Evolutionary conservation across 441 rosid species (phyloP).

Genomic region (Adansonia madagascariensis): DNA sequence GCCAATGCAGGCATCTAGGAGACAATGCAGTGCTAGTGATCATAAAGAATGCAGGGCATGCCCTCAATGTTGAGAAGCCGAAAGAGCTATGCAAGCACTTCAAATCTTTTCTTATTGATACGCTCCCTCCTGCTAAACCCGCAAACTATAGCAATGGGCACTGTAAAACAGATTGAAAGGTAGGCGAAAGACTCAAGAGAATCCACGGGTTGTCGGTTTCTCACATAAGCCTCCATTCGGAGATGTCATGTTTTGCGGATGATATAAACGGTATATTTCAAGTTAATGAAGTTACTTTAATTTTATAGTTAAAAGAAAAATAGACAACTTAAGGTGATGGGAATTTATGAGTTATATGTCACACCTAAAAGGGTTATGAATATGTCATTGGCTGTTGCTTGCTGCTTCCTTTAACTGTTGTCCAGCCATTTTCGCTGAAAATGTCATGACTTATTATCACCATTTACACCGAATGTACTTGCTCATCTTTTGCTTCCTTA

Average conservation of each 20-base stretch:
- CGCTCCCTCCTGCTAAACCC: constrained; percentile 34
- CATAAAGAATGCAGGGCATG: constrained; percentile 74
- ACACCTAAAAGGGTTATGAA: background rate
- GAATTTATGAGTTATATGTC: background rate
- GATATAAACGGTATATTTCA: background rate
- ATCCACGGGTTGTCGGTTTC: background rate
- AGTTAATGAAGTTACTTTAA: background rate
- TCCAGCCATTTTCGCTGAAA: constrained; percentile 3
- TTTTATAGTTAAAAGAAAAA: background rate
- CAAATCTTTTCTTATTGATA: constrained; percentile 58
- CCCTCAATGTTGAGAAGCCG: constrained; percentile 65
- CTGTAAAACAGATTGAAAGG: constrained; percentile 35
- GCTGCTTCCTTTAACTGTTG: background rate
- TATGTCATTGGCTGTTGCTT: background rate
- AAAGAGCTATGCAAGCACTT: constrained; percentile 57
- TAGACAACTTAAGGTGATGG: background rate
- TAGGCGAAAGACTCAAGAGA: background rate
- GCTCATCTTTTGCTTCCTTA: background rate
- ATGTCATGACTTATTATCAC: background rate
- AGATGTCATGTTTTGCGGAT: background rate
- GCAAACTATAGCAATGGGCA: constrained; percentile 34
- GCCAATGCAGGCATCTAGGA: constrained; percentile 59
- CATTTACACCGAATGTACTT: background rate
- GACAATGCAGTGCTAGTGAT: constrained; percentile 60
- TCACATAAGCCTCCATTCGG: background rate